A percentile compares a stretch with the other conserved stretches of the same genome.
phyloP scores from a whole-genome alignment of 2,329 filamentous ascomycete genomes.

The Dendryphion nanum region DNA sequence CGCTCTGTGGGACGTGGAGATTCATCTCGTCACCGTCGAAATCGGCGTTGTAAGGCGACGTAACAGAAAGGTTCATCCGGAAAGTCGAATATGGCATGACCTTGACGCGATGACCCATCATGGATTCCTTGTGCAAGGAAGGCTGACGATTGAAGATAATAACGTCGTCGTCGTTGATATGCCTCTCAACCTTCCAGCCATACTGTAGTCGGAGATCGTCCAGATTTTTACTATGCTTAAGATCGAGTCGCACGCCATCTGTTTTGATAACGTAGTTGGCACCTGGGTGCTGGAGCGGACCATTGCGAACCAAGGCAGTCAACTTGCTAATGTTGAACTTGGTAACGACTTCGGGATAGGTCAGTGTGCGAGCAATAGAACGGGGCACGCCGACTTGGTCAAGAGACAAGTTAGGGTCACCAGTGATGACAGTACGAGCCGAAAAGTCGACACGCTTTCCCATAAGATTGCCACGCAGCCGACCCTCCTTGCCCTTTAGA shows the following conservation, averaged over 20 bases:
- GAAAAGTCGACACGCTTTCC: slow-evolving; percentile 96
- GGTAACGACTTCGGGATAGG: slow-evolving; percentile 95
- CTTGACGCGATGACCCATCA: slow-evolving; percentile 98
- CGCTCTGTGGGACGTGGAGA: slow-evolving; percentile 95
- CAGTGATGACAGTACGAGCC: slow-evolving; percentile 98
- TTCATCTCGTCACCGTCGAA: slow-evolving; percentile 99
- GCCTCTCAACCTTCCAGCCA: slow-evolving; percentile 98
- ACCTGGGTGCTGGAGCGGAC: slow-evolving; percentile 91
- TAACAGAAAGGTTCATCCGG: slow-evolving; percentile 94
- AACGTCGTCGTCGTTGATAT: slow-evolving; percentile 92
- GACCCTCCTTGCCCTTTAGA: slow-evolving; percentile 98
- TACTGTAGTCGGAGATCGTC: slow-evolving; percentile 86
- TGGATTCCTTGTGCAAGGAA: slow-evolving; percentile 98
- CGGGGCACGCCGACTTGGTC: slow-evolving; percentile 96
- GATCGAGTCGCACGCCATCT: slow-evolving; percentile 89
- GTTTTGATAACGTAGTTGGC: slow-evolving; percentile 95
- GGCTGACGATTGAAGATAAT: slow-evolving; percentile 99
- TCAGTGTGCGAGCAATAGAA: slow-evolving; percentile 88
- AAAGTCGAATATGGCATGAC: slow-evolving; percentile 99
- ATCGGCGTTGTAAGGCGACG: slow-evolving; percentile 98
- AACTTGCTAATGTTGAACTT: slow-evolving; percentile 96
- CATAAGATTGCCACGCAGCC: slow-evolving; percentile 98
- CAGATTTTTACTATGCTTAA: slow-evolving; percentile 87
- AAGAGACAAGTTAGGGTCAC: slow-evolving; percentile 92
- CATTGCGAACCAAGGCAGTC: slow-evolving; percentile 85